A percentile compares a stretch with the other conserved stretches of the same genome.
phyloP scores from a whole-genome alignment of 208 protist species.

The Phytomonas francai region DNA sequence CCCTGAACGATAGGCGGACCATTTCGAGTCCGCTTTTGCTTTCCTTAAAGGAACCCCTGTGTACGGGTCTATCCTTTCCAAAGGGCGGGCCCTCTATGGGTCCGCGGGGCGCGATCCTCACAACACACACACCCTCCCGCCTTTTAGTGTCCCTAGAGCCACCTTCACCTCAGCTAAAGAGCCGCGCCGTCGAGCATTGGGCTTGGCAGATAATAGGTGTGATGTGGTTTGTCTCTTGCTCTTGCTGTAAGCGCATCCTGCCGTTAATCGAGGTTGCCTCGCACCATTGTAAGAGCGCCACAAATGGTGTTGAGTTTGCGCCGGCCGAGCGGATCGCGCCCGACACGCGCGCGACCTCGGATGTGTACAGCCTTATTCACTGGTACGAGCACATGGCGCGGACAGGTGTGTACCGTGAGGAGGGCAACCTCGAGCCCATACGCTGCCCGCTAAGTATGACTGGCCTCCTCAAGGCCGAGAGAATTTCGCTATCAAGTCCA shows the following conservation, averaged over 20 bases:
- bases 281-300: slow-evolving; percentile 25
- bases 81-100: slow-evolving; percentile 20
- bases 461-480: not conserved
- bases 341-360: slow-evolving; percentile 6
- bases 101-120: slow-evolving; percentile 49
- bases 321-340: slow-evolving; percentile 1
- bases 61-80: not conserved
- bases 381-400: slow-evolving; percentile 31
- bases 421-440: slow-evolving; percentile 28
- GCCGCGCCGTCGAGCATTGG: slow-evolving; percentile 48
- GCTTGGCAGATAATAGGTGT: slow-evolving; percentile 62
- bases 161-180: slow-evolving; percentile 14
- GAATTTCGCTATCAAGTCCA: not conserved
- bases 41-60: not conserved
- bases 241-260: slow-evolving; percentile 36
- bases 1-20: not conserved
- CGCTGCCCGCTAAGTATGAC: slow-evolving; percentile 6
- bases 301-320: slow-evolving; percentile 1
- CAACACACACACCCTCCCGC: slow-evolving; percentile 36
- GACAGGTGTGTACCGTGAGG: slow-evolving; percentile 23
- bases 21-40: not conserved
- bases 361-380: slow-evolving; percentile 26
- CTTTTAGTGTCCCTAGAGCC: slow-evolving; percentile 13
- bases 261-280: slow-evolving; percentile 32
- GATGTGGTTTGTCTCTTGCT: slow-evolving; percentile 36